Evolutionary conservation across 495 filamentous ascomycete species (phyloP), one percentile per base, ranked within the genome.

Genomic region (Neurospora sp.): DNA sequence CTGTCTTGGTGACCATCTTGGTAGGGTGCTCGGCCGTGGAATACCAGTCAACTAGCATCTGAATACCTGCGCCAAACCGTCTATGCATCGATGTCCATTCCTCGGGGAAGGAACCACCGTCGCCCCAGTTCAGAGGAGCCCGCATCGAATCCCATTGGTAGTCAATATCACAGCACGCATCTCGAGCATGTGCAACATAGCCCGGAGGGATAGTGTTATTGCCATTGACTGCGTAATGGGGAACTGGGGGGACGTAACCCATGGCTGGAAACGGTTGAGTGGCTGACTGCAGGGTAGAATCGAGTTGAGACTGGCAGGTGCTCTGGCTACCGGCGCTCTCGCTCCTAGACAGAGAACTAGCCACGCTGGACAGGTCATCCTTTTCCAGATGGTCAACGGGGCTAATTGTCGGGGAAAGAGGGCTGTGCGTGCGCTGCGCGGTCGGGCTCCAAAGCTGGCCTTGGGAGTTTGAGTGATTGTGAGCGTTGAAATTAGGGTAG

Each of bases 61-160:
- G 87, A 70, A 97, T 81, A 1, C 94, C 94, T 73, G 86, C 88
- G 40, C 92, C 87, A 72, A 98, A 96, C 27, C 96, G 87, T 77
- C 89, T 91, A 79, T 98, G 96, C 95, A 99, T 98, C 4, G 86
- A 81, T 44, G 93, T 91, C 96, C 96, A 99, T 82, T 98, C 96
- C 78, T 99, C 96, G 0, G 92, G 94, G 73, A 92, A 92, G 31
- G 91, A 88, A 12, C 94, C 96, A 1, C 96, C 96, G 75, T 92
- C 87, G 16, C 94, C 96, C 91, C 95, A 97, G 38, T 89, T 84
- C 35, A 90, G 85, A 0, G 91, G 89, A 1, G 85, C 84, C 53
- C 91, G 87, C 85, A 93, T 95, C 74, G 94, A 97, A 75, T 99
- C 94, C 96, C 96, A 99, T 77, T 93, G 91, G 77, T 92, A 95